Evolutionary conservation across 257 asterid genomes (phyloP).

Genomic region (Osmanthus fragrans): DNA sequence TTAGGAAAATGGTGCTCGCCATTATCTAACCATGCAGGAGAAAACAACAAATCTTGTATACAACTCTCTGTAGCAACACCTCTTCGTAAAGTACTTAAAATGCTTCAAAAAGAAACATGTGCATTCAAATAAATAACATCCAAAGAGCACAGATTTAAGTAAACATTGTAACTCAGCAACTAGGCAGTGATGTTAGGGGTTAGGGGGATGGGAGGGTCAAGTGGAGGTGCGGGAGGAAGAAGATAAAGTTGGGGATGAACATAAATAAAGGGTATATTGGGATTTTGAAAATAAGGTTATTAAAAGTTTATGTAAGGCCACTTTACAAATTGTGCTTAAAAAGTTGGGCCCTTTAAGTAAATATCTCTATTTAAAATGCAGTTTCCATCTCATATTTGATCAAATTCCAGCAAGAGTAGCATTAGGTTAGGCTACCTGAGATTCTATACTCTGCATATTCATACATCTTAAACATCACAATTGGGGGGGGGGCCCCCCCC

Average conservation of each 20-base stretch:
- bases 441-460: background rate
- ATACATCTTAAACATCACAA: background rate
- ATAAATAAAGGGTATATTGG: background rate
- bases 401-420: background rate
- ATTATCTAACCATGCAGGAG: background rate
- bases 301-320: background rate
- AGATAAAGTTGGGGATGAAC: background rate
- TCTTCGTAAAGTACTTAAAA: no score
- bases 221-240: no score
- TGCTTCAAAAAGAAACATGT: no score
- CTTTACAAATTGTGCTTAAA: background rate
- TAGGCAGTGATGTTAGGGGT: no score
- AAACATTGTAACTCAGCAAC: no score
- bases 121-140: no score
- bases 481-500: no score
- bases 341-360: background rate
- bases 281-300: background rate
- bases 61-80: background rate
- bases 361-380: background rate
- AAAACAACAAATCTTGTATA: background rate
- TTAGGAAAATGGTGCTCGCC: background rate
- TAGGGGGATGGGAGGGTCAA: no score
- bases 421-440: background rate
- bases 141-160: no score
- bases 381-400: background rate